These are phyloP conservation scores for Naganishia sp. DNA, from an alignment of 1,284 basidiomycete genomes.

Conservation along the genomic window DNA sequence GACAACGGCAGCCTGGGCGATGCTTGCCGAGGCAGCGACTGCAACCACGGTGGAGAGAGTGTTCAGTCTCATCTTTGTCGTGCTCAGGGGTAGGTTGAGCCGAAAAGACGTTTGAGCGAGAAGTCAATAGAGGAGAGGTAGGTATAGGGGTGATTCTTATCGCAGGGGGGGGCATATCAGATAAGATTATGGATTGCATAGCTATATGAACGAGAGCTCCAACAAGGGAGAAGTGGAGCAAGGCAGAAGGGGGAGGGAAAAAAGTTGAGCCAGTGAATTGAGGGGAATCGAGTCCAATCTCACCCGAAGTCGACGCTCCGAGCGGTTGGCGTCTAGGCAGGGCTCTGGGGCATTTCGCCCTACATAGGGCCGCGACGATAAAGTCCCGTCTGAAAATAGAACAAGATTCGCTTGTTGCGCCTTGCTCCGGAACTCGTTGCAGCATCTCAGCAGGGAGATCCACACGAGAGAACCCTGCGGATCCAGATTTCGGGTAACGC, in stretches of 20 bases:
- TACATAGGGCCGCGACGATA: neutral
- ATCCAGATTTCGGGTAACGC: neutral
- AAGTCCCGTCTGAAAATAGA: conserved; percentile 4
- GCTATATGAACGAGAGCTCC: neutral
- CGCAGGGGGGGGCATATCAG: conserved; percentile 15
- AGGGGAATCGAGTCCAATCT: conserved; percentile 19
- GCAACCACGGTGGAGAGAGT: conserved; percentile 3
- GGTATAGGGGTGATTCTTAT: neutral
- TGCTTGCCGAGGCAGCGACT: neutral
- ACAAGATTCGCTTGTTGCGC: no score
- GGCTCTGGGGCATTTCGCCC: neutral
- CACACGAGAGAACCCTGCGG: neutral
- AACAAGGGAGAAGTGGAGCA: no score
- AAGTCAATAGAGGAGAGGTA: neutral
- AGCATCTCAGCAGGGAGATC: no score
- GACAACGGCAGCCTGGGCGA: conserved; percentile 44
- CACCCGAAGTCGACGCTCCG: conserved; percentile 3
- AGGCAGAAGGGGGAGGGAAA: neutral
- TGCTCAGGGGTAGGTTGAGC: no score
- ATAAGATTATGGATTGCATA: conserved; percentile 21
- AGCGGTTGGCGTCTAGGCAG: neutral
- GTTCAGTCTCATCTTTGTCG: conserved; percentile 2
- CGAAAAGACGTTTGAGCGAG: neutral
- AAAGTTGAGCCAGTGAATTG: neutral
- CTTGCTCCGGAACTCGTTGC: no score